Evolutionary conservation across 192 early-diverging fungal species (phyloP).

Genomic region (Dissophora ornata): DNA sequence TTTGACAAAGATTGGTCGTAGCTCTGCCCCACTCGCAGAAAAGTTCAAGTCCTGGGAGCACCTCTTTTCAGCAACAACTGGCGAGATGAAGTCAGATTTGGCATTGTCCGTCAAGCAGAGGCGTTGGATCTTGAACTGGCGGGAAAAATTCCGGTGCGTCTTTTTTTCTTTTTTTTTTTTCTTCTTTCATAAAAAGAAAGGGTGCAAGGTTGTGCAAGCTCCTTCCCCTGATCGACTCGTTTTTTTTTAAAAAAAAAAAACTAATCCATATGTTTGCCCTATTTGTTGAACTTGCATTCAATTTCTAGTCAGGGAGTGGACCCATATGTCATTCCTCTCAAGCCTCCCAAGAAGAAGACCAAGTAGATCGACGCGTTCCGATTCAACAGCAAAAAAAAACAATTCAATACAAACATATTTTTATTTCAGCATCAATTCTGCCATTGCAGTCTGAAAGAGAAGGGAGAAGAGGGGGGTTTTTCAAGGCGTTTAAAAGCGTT

Average conservation of each 20-base stretch:
- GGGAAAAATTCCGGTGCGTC: slow-evolving; percentile 50
- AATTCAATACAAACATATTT: not conserved
- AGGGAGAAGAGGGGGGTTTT: no score
- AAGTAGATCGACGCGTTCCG: slow-evolving; percentile 25
- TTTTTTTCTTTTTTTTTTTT: not conserved
- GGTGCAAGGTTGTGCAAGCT: not conserved
- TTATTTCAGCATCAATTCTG: no score
- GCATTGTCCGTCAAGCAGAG: slow-evolving; percentile 69
- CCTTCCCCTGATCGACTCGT: not conserved
- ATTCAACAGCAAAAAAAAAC: not conserved
- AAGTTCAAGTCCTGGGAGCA: slow-evolving; percentile 70
- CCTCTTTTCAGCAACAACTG: slow-evolving; percentile 63
- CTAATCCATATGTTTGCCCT: no score
- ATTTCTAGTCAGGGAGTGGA: slow-evolving; percentile 59
- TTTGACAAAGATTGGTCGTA: slow-evolving; percentile 50
- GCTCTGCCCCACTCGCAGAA: slow-evolving; percentile 32
- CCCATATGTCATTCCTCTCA: slow-evolving; percentile 60
- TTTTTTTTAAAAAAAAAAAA: no score
- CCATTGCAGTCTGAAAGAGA: no score
- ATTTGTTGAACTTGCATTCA: not conserved
- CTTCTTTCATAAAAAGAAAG: not conserved
- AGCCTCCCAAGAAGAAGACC: slow-evolving; percentile 48
- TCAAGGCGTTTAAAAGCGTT: no score
- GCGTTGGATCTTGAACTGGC: slow-evolving; percentile 62
- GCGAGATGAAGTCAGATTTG: slow-evolving; percentile 67